Evolutionary conservation across 2,329 filamentous ascomycete genomes (phyloP).

Genomic region (Xylariaceae sp.): DNA sequence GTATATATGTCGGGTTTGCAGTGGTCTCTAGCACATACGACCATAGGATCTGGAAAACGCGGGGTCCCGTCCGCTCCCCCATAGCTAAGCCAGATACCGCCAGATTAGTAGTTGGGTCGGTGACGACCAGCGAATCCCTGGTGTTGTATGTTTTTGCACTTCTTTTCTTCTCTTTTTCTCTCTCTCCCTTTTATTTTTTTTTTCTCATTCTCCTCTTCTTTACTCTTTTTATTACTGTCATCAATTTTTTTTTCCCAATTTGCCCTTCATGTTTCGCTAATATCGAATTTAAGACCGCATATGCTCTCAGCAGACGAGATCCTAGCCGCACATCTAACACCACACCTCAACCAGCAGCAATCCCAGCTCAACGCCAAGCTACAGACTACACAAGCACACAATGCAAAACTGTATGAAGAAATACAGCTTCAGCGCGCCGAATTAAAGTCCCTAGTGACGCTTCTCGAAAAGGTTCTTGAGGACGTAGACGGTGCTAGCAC

Average conservation of each 20-base stretch:
- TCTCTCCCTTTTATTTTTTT: background rate
- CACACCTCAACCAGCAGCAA: slow-evolving; percentile 50
- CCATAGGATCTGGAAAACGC: slow-evolving; percentile 29
- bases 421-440: slow-evolving; percentile 52
- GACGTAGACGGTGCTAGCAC: slow-evolving; percentile 53
- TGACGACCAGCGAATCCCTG: slow-evolving; percentile 34
- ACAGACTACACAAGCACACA: slow-evolving; percentile 54
- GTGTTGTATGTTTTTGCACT: slow-evolving; percentile 31
- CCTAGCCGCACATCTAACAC: slow-evolving; percentile 52
- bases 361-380: slow-evolving; percentile 54
- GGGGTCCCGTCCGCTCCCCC: slow-evolving; percentile 33
- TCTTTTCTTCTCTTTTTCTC: slow-evolving; percentile 1
- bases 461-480: slow-evolving; percentile 48
- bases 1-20: slow-evolving; percentile 19
- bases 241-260: too few relatives aligned
- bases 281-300: slow-evolving; percentile 42
- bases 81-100: slow-evolving; percentile 30
- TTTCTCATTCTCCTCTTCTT: background rate
- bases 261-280: slow-evolving; percentile 4
- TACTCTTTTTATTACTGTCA: background rate
- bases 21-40: slow-evolving; percentile 23
- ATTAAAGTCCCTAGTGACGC: slow-evolving; percentile 46
- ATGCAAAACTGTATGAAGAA: slow-evolving; percentile 49
- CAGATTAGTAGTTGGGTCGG: slow-evolving; percentile 33
- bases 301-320: slow-evolving; percentile 50